Percentiles rank a stretch among this genome's conserved stretches.
Conservation (phyloP, 1,139 yeast genomes). For the Saccharomycopsis hybrid region DNA sequence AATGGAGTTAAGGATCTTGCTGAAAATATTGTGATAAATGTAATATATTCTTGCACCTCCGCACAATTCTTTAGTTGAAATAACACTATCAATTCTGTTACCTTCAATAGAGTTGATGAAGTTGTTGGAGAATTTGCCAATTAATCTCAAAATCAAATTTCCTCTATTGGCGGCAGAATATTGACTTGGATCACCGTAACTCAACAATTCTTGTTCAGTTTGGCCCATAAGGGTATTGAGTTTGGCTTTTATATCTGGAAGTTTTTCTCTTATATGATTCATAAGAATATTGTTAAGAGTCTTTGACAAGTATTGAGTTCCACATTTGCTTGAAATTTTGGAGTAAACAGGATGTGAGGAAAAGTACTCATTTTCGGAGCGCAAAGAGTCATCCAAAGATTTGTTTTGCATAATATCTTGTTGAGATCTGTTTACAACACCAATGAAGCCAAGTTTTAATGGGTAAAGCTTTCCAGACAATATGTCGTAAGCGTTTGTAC, state of each 20-base stretch:
- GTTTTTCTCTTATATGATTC: slow-evolving; percentile 86
- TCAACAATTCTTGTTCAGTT: slow-evolving; percentile 86
- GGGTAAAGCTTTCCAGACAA: slow-evolving; percentile 94
- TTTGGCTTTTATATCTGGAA: slow-evolving; percentile 95
- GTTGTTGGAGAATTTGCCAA: slow-evolving; percentile 87
- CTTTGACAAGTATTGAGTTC: slow-evolving; percentile 82
- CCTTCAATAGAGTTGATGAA: slow-evolving; percentile 93
- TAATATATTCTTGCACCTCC: slow-evolving; percentile 97
- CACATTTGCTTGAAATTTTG: slow-evolving; percentile 81
- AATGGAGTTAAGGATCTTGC: slow-evolving; percentile 66
- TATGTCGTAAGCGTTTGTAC: slow-evolving; percentile 93
- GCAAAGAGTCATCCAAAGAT: slow-evolving; percentile 71
- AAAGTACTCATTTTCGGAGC: slow-evolving; percentile 78
- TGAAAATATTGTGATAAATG: slow-evolving; percentile 87
- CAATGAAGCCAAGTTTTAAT: slow-evolving; percentile 87
- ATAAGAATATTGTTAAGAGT: slow-evolving; percentile 81
- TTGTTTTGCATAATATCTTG: slow-evolving; percentile 84
- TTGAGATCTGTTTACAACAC: slow-evolving; percentile 93
- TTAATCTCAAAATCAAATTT: slow-evolving; percentile 72
- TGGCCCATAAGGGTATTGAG: slow-evolving; percentile 92
- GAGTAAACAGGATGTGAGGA: slow-evolving; percentile 80
- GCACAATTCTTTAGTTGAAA: slow-evolving; percentile 87
- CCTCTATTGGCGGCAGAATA: slow-evolving; percentile 64
- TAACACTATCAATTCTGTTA: slow-evolving; percentile 49
- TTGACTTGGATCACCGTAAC: slow-evolving; percentile 63